Evolutionary conservation across 768 basidiomycete species (phyloP), one percentile per base, ranked within the genome.

Genomic region (Agrocybe chaxingu): DNA sequence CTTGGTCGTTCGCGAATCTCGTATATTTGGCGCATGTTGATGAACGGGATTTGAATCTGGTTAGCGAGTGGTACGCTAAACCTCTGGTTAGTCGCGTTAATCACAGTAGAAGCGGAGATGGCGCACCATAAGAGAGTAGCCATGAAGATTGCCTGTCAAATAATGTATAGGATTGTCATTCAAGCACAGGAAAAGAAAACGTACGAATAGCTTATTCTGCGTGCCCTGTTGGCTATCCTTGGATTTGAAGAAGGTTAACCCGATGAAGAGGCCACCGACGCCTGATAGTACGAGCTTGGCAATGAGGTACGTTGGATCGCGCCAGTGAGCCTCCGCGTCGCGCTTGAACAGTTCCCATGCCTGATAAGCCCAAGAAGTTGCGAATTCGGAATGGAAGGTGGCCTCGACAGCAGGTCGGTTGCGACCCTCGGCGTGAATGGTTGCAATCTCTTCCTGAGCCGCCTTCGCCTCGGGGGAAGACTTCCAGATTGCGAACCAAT

Each of bases 1-100:
- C 80, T 82, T 0, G 84, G 73, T 2, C 81, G 75, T 62, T 88
- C 85, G n/a, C 85, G 77, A 34, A 84, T 77, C 58, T 85, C 82
- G 55, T 85, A 87, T 24, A 87, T 68, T 1, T 62, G 67, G n/a
- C 86, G 80, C 46, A 79, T 74, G 31, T 70, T 65, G 51, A 87
- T 71, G 68, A 79, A 87, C 35, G 77, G 72, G 12, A 80, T 76
- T 60, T 84, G 84, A 0, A 87, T 72, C 58, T 87, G 84, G 57
- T 84, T 81, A 7, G 80, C 73, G 16, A 85, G 67, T 0, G 82
- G 78, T 0, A 78, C 77, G 57, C 70, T 57, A 13, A 1, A 19
- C 4, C 16, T 1, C 19, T 8, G 11, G 33, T 24, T 5, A 51
- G 40, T 32, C 33, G 36, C 6, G 24, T 16, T 13, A 30, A 16